phyloP scores from a whole-genome alignment of 169 alveolate genomes.

The Babesia sp. region DNA sequence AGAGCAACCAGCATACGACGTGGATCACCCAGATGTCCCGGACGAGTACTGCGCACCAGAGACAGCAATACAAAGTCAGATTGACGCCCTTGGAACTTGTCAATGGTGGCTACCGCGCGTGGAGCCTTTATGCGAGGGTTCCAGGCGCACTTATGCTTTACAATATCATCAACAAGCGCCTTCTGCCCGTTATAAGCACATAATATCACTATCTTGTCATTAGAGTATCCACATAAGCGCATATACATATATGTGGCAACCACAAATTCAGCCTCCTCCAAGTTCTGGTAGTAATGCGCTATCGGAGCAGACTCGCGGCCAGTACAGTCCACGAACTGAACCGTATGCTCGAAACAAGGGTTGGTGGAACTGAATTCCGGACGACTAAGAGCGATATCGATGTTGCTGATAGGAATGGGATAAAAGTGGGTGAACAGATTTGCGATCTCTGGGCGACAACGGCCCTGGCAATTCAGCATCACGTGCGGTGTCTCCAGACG shows the following conservation, averaged over 20 bases:
- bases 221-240: conserved; percentile 88
- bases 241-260: conserved; percentile 90
- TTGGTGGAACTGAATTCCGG: conserved; percentile 24
- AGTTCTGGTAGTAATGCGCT: conserved; percentile 89
- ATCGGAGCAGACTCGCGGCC: conserved; percentile 86
- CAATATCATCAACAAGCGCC: conserved; percentile 82
- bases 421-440: conserved; percentile 86
- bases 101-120: conserved; percentile 82
- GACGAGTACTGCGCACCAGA: conserved; percentile 85
- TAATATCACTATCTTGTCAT: conserved; percentile 80
- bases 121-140: conserved; percentile 80
- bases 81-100: conserved; percentile 90
- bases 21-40: conserved; percentile 90
- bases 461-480: conserved; percentile 84
- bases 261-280: conserved; percentile 91
- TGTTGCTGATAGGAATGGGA: conserved; percentile 37
- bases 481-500: conserved; percentile 83
- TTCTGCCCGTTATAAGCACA: conserved; percentile 93
- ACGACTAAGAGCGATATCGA: conserved; percentile 11
- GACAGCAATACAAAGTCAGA: conserved; percentile 87
- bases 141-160: conserved; percentile 79
- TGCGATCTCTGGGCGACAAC: conserved; percentile 87
- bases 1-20: conserved; percentile 92
- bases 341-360: conserved; percentile 76
- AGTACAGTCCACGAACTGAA: conserved; percentile 83